These are phyloP conservation scores for Pseudopithomyces chartarum DNA, from an alignment of 2,329 filamentous ascomycete species.

Conservation along the genomic window DNA sequence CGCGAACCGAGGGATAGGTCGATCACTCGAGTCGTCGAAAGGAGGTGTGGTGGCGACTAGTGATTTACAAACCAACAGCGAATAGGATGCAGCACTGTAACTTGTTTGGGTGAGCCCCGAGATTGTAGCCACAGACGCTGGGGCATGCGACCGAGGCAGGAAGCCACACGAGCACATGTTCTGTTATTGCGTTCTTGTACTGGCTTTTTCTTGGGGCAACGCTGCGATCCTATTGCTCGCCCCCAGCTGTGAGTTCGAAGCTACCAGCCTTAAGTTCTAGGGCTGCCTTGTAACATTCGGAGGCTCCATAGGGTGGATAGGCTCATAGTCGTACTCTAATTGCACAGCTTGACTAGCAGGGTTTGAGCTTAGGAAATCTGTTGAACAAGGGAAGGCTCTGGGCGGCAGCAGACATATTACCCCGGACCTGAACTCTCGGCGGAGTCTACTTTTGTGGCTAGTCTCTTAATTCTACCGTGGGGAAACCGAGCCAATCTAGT, in stretches of 20 bases:
- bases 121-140: slow-evolving; percentile 33
- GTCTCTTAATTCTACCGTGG: neutral
- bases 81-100: slow-evolving; percentile 24
- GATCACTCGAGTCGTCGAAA: slow-evolving; percentile 24
- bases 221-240: neutral
- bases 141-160: slow-evolving; percentile 17
- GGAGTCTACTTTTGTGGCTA: neutral
- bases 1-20: slow-evolving; percentile 12
- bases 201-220: slow-evolving; percentile 15
- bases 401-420: neutral
- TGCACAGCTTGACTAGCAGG: slow-evolving; percentile 1
- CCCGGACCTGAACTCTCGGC: neutral
- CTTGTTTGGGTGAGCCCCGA: slow-evolving; percentile 38
- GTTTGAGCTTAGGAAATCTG: neutral
- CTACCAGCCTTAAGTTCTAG: neutral
- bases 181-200: slow-evolving; percentile 5
- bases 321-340: neutral
- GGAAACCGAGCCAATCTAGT: slow-evolving; percentile 4
- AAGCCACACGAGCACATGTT: slow-evolving; percentile 21
- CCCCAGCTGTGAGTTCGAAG: slow-evolving; percentile 10
- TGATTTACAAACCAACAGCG: slow-evolving; percentile 11
- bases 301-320: slow-evolving; percentile 7
- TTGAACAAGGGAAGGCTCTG: neutral
- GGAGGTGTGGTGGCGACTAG: slow-evolving; percentile 31
- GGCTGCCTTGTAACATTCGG: slow-evolving; percentile 5